phyloP scores from a whole-genome alignment of 2,329 filamentous ascomycete species.

The Pseudogymnoascus sp. region DNA sequence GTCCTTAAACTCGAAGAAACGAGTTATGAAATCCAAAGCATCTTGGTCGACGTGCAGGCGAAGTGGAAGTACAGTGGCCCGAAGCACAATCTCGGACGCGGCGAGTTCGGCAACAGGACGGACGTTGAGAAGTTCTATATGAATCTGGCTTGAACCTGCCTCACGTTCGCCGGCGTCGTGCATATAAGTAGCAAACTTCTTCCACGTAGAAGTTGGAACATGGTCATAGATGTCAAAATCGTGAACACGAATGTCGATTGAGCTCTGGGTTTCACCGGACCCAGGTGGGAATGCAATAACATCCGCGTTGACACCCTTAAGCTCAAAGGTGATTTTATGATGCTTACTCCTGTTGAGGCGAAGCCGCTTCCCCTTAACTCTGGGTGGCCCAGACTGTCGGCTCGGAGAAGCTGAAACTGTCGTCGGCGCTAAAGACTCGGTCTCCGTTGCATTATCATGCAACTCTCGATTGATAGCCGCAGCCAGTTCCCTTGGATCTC shows the following conservation, averaged over 20 bases:
- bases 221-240: conserved; percentile 91
- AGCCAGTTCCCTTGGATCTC: conserved; percentile 74
- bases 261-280: conserved; percentile 76
- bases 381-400: conserved; percentile 35
- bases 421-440: conserved; percentile 78
- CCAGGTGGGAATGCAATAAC: conserved; percentile 71
- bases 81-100: conserved; percentile 82
- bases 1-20: conserved; percentile 98
- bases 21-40: conserved; percentile 89
- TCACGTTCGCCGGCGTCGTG: conserved; percentile 80
- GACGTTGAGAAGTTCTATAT: conserved; percentile 81
- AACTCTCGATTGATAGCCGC: conserved; percentile 82
- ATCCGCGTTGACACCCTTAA: conserved; percentile 77
- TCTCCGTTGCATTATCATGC: conserved; percentile 80
- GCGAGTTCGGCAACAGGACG: conserved; percentile 77
- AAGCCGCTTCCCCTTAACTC: conserved; percentile 48
- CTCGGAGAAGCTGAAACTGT: conserved; percentile 55
- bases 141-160: conserved; percentile 80
- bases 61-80: conserved; percentile 71
- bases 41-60: conserved; percentile 95
- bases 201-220: conserved; percentile 93
- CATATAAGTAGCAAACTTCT: conserved; percentile 93
- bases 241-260: conserved; percentile 73
- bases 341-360: conserved; percentile 77
- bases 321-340: conserved; percentile 93